Base-by-base conservation (phyloP, 495 filamentous ascomycete species). In the Xylona heveae region DNA sequence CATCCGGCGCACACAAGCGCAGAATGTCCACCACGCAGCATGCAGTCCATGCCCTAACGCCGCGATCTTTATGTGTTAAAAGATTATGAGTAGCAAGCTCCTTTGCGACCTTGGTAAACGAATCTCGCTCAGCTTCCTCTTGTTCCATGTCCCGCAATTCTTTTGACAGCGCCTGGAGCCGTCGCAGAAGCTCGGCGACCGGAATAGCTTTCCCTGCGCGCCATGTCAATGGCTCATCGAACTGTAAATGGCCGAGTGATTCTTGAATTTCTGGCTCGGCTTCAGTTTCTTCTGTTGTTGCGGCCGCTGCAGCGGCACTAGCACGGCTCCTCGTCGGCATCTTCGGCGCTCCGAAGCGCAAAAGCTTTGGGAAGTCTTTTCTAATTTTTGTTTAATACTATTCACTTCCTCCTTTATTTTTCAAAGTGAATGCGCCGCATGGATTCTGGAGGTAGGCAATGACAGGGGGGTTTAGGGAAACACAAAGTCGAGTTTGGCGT, bases 21-120 rank as follows among this genome's bases (percentile, higher is more conserved):
- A 99, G 67, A 34, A 99, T 79, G 49, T 99, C 90, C 25, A 92
- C 83, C 42, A 95, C 59, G 48, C 83, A 94, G 47, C 78, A 78
- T 8, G 80, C 73, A 24, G 77, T 69, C 60, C 74, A 91, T 12
- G 90, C 88, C 39, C 74, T 70, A 16, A 99, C 84, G 8, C 88
- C 88, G 35, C 69, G 74, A 48, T 99, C 90, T 55, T 90, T 91
- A 50, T 99, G 90, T 28, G 55, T 63, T 19, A 95, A 54, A 12
- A 99, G 59, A 41, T 85, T 78, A 27, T 71, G 74, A 21, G 69
- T 74, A 5, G 76, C 80, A 15, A 95, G 66, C 46, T 94, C 82
- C 50, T 84, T 88, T 29, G 90, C 82, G 35, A 91, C 79, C 28
- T 72, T 71, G 16, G 55, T 70, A 28, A 95, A 60, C 9, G 79